Conservation (phyloP, 208 protist genomes). For the Wallacemonas rigidus region DNA sequence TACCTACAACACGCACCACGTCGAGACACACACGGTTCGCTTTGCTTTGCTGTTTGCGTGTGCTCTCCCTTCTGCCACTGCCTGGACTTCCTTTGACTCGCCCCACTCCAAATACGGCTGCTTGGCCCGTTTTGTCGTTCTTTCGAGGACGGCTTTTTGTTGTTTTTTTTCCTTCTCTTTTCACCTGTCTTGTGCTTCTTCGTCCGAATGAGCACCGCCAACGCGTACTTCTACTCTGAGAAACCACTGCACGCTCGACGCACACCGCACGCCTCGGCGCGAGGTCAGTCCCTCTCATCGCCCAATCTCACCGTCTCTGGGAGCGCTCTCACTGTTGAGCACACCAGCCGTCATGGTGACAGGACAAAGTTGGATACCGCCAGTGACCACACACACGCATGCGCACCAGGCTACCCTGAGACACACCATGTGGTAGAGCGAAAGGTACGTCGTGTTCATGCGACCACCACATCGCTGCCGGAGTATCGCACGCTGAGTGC, state of each 20-base stretch:
- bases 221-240: slow-evolving; percentile 23
- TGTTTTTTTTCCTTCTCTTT: neutral
- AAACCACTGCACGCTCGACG: slow-evolving; percentile 7
- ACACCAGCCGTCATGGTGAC: neutral
- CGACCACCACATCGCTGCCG: slow-evolving; percentile 9
- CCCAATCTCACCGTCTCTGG: neutral
- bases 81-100: too few species aligned
- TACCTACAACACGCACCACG: too few species aligned
- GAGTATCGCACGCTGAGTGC: slow-evolving; percentile 10
- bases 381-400: too few species aligned
- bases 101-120: too few species aligned
- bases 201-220: slow-evolving; percentile 9
- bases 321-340: neutral
- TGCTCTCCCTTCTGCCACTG: too few species aligned
- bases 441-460: slow-evolving; percentile 10
- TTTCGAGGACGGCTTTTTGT: too few species aligned
- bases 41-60: too few species aligned
- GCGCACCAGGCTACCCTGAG: neutral
- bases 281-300: neutral
- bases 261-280: slow-evolving; percentile 9
- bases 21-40: too few species aligned
- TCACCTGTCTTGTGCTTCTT: slow-evolving; percentile 18
- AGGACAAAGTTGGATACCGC: too few species aligned
- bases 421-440: neutral
- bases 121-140: too few species aligned